phyloP scores from a whole-genome alignment of 2,329 filamentous ascomycete species.

The Cladosporium sp. region DNA sequence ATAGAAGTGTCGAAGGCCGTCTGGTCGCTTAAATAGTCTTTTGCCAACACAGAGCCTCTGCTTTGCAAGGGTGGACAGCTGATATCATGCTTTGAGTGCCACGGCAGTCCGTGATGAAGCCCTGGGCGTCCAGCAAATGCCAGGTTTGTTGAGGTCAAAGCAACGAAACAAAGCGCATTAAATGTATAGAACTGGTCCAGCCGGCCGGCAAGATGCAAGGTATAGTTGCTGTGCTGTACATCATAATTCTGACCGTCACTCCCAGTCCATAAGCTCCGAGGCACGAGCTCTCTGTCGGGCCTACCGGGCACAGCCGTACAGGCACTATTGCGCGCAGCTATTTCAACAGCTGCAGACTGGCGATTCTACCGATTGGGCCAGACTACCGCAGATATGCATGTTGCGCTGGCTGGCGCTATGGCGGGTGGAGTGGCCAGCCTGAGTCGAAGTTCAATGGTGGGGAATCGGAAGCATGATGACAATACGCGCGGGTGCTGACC shows the following conservation, averaged over 20 bases:
- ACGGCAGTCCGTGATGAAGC: neutral
- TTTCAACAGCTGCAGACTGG: neutral
- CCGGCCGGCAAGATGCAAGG: neutral
- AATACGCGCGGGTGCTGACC: neutral
- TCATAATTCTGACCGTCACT: neutral
- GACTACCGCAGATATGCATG: conserved; percentile 6
- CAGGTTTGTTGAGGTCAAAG: neutral
- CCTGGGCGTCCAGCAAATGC: neutral
- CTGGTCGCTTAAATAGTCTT: neutral
- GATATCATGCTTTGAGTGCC: no score
- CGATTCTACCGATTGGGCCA: conserved; percentile 7
- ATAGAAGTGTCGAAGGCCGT: neutral
- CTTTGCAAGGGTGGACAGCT: no score
- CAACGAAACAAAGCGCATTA: no score
- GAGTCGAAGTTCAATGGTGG: neutral
- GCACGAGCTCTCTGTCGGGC: neutral
- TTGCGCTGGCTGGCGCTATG: conserved; percentile 11
- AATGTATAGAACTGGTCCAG: no score
- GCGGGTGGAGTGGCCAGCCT: neutral
- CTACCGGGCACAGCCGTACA: neutral
- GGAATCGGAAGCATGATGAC: neutral
- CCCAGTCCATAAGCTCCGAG: neutral
- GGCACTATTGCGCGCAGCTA: neutral
- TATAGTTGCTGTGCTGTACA: neutral
- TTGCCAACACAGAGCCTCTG: no score